Base-by-base conservation (phyloP, 345 rosid species). In the Salix koriyanagi region DNA sequence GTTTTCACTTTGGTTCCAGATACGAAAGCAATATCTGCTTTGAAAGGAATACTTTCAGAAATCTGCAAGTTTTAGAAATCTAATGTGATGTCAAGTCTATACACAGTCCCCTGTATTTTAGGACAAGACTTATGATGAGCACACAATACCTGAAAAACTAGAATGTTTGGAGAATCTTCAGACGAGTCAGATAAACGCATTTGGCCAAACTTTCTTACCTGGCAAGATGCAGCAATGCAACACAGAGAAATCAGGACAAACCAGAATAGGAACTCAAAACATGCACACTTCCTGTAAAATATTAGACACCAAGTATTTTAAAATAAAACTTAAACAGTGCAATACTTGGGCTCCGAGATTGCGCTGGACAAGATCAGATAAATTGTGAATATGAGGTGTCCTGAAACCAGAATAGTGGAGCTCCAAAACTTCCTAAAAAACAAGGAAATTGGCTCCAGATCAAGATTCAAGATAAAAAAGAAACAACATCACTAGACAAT, bases 331-430 rank as follows among this genome's bases (percentile, higher is more conserved):
- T 68, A 26, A 7, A 76, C 30, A 37, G 16, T 41, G 25, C 78
- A 86, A 81, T 85, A 93, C 98, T 81, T 91, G 90, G 70, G 77
- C 75, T 68, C 77, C 86, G 37, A 96, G 91, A 84, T 87, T 83
- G 78, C 86, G 77, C 80, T 74, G 90, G 71, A 96, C 94, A 79
- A 89, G 89, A 84, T 90, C 90, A 79, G 94, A 92, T 67, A 96
- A 85, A 85, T 92, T 90, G 83, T 90, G 91, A 82, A 91, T 86
- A 83, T 93, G 87, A 82, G 90, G 96, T 37, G 90, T 90, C 86
- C 87, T 87, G 87, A 93, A 91, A 80, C 99, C 98, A 78, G 89
- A 85, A 80, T 89, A 90, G 84, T 93, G 97, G 76, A 90, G 81
- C 76, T 86, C 95, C 83, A 88, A 42, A 80, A 71, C 77, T 75